Conservation (phyloP, 228 moss, liverwort and hornwort species). For the Sphagnum fallax region DNA sequence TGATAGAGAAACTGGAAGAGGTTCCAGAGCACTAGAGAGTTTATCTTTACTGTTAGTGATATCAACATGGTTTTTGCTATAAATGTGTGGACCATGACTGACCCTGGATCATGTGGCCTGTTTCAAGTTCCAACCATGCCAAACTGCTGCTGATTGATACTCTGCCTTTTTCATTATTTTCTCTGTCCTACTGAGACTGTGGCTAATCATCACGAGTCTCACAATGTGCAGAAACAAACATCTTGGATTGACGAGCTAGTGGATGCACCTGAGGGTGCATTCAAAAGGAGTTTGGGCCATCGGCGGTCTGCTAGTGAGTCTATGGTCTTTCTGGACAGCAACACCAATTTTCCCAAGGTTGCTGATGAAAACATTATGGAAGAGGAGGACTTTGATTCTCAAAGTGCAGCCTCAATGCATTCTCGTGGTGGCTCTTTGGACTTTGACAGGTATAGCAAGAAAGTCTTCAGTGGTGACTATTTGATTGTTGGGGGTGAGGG, state of each 20-base stretch:
- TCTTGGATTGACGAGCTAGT: slow-evolving; percentile 42
- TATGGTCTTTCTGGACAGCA: slow-evolving; percentile 30
- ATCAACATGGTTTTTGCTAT: too few relatives aligned
- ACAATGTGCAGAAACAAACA: slow-evolving; percentile 27
- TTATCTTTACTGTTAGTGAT: too few relatives aligned
- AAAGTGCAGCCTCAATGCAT: slow-evolving; percentile 58
- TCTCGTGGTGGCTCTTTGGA: slow-evolving; percentile 72
- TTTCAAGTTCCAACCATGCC: too few relatives aligned
- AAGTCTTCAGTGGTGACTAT: too few relatives aligned
- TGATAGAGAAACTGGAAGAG: too few relatives aligned
- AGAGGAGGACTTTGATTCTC: slow-evolving; percentile 48
- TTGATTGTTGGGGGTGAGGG: too few relatives aligned
- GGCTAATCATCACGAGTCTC: not conserved
- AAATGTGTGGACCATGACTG: too few relatives aligned
- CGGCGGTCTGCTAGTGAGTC: slow-evolving; percentile 43
- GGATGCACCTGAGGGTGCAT: slow-evolving; percentile 14
- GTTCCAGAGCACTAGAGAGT: too few relatives aligned
- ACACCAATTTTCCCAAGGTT: slow-evolving; percentile 28
- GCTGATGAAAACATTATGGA: slow-evolving; percentile 28
- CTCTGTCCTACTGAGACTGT: too few relatives aligned
- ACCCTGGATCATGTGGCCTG: too few relatives aligned
- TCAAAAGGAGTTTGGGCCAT: slow-evolving; percentile 25
- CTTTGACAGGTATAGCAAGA: slow-evolving; percentile 37
- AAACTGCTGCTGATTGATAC: too few relatives aligned
- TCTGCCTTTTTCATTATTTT: too few relatives aligned